phyloP scores from a whole-genome alignment of 345 rosid genomes.

The Lepidium didymum region DNA sequence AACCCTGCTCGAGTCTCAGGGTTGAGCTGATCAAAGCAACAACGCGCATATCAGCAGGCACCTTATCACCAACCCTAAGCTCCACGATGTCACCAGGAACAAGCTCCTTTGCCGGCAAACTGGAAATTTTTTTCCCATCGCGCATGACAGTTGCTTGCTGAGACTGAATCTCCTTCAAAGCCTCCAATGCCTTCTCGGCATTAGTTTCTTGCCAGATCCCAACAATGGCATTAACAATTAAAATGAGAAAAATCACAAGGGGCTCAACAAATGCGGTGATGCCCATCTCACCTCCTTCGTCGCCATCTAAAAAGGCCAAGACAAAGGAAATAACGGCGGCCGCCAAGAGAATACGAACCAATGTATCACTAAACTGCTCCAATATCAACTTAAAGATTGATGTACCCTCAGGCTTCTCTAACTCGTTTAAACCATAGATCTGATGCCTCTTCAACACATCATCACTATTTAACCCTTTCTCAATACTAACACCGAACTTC shows the following conservation, averaged over 20 bases:
- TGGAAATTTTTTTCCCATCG: constrained; percentile 41
- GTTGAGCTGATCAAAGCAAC: constrained; percentile 68
- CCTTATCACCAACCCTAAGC: constrained; percentile 74
- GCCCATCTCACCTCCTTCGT: constrained; percentile 85
- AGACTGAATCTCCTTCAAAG: constrained; percentile 86
- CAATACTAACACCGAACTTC: constrained; percentile 38
- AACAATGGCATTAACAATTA: constrained; percentile 75
- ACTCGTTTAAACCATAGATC: constrained; percentile 66
- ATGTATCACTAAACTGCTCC: constrained; percentile 81
- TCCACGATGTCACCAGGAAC: constrained; percentile 89
- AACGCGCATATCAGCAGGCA: constrained; percentile 83
- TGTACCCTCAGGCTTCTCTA: constrained; percentile 71
- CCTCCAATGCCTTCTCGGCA: constrained; percentile 87
- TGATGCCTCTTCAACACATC: constrained; percentile 48
- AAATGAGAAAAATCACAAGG: constrained; percentile 75
- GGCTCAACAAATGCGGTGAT: constrained; percentile 95
- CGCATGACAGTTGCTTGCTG: constrained; percentile 68
- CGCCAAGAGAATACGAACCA: constrained; percentile 73
- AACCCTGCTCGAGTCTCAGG: constrained; percentile 76
- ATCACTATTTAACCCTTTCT: constrained; percentile 37
- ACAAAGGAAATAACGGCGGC: constrained; percentile 78
- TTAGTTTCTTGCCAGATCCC: constrained; percentile 88
- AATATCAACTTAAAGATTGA: constrained; percentile 54
- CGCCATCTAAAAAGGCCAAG: constrained; percentile 75
- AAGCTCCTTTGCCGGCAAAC: constrained; percentile 68